Evolutionary conservation across 2,329 filamentous ascomycete species (phyloP), one percentile per base, ranked within the genome.

Genomic region (Cordyceps pruinosa): DNA sequence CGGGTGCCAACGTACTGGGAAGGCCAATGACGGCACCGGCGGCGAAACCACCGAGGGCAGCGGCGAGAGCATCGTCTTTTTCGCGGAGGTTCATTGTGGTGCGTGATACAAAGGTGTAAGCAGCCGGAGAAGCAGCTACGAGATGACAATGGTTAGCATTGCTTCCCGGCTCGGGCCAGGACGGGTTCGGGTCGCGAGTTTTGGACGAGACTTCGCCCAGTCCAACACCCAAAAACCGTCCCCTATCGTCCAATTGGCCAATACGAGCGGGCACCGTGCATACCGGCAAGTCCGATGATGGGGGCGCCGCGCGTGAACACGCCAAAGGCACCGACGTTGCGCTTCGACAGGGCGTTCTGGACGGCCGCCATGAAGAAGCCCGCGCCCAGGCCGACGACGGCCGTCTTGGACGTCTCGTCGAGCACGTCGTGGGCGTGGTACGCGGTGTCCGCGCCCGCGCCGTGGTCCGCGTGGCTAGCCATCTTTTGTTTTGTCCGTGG

Each of bases 51-150:
- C 86, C 90, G 60, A 91, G 77, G 41, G 84, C 82, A 57, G 85
- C 77, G 72, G 92, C 94, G 75, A 82, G 87, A 63, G 79, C 77
- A 70, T 96, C 92, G 59, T 96, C 84, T 76, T 88, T 90, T 73
- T 91, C 81, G 67, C 91, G 86, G 63, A 97, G 77, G 75, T 97
- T 97, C 72, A 90, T 89, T 46, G 87, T 80, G 50, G 89, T 88
- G 65, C 81, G 82, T 65, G 82, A 86, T 65, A 86, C 80, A 77
- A 97, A 96, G 66, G 84, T 81, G 73, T 90, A 96, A 60, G 86
- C 81, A 66, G 83, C 85, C 67, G 89, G 88, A 72, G 66, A 69
- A 53, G 70, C 69, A 62, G 71, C 76, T 75, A 66, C 84, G 84
- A 60, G 82, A 69, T 60, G 55, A 69, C 60, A 42, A 57, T 58